Conservation (phyloP, 768 basidiomycete species). For the Lactifluus volemus region DNA sequence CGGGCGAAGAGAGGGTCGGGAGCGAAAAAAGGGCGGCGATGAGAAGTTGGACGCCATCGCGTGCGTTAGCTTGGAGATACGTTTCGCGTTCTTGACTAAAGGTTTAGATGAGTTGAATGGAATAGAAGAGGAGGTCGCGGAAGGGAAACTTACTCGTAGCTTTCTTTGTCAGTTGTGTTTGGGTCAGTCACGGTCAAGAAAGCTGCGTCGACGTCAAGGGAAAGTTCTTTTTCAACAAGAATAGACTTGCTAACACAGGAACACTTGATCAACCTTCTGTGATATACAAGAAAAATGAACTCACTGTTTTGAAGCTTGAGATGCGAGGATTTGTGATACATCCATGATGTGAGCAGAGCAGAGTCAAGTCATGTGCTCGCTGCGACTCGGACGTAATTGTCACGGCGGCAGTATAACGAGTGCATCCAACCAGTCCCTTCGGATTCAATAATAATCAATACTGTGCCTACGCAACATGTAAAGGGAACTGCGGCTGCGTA, state of each 20-base stretch:
- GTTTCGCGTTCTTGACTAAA: constrained; percentile 68
- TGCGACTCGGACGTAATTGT: too few species aligned
- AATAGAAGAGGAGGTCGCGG: neutral
- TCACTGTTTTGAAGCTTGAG: constrained; percentile 18
- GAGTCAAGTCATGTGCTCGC: too few species aligned
- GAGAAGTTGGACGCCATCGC: constrained; percentile 77
- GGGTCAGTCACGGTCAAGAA: constrained; percentile 80
- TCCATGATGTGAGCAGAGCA: constrained; percentile 4
- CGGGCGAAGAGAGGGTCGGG: constrained; percentile 62
- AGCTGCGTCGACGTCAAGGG: constrained; percentile 75
- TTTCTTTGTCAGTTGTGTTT: constrained; percentile 78
- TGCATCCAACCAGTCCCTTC: too few species aligned
- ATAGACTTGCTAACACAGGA: constrained; percentile 47
- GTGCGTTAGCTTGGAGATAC: constrained; percentile 68
- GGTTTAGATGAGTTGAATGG: neutral
- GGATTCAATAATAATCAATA: too few species aligned
- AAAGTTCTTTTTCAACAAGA: constrained; percentile 68
- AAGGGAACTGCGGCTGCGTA: too few species aligned
- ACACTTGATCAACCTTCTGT: neutral
- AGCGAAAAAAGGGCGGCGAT: constrained; percentile 74
- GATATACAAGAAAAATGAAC: neutral
- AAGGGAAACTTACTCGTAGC: constrained; percentile 54
- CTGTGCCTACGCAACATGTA: too few species aligned
- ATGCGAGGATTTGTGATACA: constrained; percentile 18
- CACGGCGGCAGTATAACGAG: too few species aligned